phyloP scores from a whole-genome alignment of 2,329 filamentous ascomycete species.

The Fusarium nodosum region DNA sequence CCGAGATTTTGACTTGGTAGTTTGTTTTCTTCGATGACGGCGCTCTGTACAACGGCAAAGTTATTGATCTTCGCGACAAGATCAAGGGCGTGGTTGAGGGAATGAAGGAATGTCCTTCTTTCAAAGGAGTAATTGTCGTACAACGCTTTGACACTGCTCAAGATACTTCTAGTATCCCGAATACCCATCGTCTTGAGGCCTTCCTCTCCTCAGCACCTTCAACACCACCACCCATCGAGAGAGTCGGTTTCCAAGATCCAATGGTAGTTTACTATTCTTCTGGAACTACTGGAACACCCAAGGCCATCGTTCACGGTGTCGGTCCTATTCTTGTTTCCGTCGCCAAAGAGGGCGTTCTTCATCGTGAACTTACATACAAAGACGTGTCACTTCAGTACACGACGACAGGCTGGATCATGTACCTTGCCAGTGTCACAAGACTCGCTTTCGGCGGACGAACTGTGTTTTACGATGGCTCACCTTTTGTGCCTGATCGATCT shows the following conservation, averaged over 20 bases:
- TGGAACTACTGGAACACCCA: constrained; percentile 86
- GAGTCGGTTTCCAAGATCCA: constrained; percentile 78
- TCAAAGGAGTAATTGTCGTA: constrained; percentile 74
- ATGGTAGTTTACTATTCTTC: constrained; percentile 84
- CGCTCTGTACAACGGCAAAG: constrained; percentile 83
- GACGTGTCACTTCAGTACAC: constrained; percentile 68
- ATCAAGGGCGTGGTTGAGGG: constrained; percentile 78
- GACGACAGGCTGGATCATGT: constrained; percentile 92
- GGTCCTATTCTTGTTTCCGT: constrained; percentile 71
- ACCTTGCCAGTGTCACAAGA: constrained; percentile 71
- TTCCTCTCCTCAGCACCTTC: constrained; percentile 58
- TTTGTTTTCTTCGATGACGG: constrained; percentile 88
- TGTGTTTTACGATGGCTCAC: constrained; percentile 86
- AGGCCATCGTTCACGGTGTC: constrained; percentile 85
- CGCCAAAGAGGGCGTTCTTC: constrained; percentile 70
- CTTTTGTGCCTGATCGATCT: constrained; percentile 77
- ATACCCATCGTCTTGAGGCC: constrained; percentile 59
- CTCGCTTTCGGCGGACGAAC: constrained; percentile 72
- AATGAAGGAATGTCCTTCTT: constrained; percentile 71
- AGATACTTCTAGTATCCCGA: constrained; percentile 69
- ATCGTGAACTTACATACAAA: constrained; percentile 59
- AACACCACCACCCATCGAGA: constrained; percentile 65
- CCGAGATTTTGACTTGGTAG: constrained; percentile 45
- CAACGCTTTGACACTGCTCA: constrained; percentile 73
- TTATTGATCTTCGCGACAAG: constrained; percentile 77